Conservation (phyloP, 352 stramenopile genomes). For the Globisporangium barbulae region DNA sequence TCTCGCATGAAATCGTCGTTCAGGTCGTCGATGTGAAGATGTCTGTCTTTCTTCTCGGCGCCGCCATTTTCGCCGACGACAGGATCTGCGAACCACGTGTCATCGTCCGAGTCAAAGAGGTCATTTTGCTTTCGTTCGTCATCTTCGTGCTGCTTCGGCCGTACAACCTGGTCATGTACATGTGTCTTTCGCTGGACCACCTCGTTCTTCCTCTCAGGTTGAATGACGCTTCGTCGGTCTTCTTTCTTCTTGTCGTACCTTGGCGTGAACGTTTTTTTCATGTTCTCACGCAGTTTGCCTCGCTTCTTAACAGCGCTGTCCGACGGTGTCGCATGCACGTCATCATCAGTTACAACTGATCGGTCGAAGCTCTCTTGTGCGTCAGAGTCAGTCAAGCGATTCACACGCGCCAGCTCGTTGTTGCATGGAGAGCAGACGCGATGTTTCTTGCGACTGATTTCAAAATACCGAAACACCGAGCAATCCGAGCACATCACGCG, state of each 20-base stretch:
- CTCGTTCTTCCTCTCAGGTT: background rate
- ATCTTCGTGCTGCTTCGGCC: background rate
- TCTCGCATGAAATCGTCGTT: conserved; percentile 1
- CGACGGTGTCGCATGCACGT: conserved; percentile 1
- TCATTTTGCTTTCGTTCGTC: conserved; percentile 6
- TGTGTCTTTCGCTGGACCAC: background rate
- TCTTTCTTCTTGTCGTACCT: conserved; percentile 15
- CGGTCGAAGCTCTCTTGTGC: conserved; percentile 2
- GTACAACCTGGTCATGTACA: too few relatives aligned
- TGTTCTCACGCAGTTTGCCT: conserved; percentile 12
- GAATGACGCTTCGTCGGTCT: background rate
- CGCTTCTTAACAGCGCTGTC: background rate
- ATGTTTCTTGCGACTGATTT: conserved; percentile 58
- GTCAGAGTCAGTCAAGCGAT: conserved; percentile 8
- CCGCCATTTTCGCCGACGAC: background rate
- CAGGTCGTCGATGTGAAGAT: background rate
- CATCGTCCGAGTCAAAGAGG: conserved; percentile 51
- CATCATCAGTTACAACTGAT: conserved; percentile 7
- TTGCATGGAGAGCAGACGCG: conserved; percentile 56
- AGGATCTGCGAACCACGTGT: conserved; percentile 64
- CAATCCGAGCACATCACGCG: conserved; percentile 78
- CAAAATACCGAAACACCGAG: conserved; percentile 62
- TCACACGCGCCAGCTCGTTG: conserved; percentile 19
- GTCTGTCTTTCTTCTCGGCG: background rate
- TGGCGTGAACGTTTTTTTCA: conserved; percentile 19